These are phyloP conservation scores for Coniochaeta hoffmannii DNA, from an alignment of 2,329 filamentous ascomycete species.

Conservation along the genomic window DNA sequence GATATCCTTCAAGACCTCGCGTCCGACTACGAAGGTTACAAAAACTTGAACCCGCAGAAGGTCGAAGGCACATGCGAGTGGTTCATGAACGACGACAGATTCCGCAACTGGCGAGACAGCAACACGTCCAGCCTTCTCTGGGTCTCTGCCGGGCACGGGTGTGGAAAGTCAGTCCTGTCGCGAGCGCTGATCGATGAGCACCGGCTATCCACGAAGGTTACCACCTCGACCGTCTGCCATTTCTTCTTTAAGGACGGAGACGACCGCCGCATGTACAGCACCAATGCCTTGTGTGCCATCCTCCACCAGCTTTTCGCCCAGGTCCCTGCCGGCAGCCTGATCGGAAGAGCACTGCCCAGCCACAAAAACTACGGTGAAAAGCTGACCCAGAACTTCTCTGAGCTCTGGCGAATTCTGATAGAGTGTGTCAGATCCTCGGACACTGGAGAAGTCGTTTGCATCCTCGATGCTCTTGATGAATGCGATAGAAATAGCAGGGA, in stretches of 20 bases:
- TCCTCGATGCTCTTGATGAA: constrained; percentile 26
- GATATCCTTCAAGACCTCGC: constrained; percentile 16
- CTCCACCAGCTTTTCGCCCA: constrained; percentile 20
- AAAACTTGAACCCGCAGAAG: constrained; percentile 18
- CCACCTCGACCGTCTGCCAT: constrained; percentile 19
- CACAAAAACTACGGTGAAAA: constrained; percentile 5
- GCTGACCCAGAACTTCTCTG: constrained; percentile 7
- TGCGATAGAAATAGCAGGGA: constrained; percentile 12
- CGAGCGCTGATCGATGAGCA: constrained; percentile 20
- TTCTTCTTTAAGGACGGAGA: constrained; percentile 27
- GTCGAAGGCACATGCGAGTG: constrained; percentile 25
- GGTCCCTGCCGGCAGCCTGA: constrained; percentile 5
- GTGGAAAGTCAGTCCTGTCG: constrained; percentile 25
- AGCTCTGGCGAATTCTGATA: constrained; percentile 12
- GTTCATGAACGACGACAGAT: constrained; percentile 20
- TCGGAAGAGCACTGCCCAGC: constrained; percentile 3
- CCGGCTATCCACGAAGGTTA: constrained; percentile 11
- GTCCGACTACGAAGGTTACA: constrained; percentile 18
- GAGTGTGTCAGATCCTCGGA: constrained; percentile 3
- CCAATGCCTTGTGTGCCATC: constrained; percentile 15
- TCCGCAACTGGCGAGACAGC: constrained; percentile 18
- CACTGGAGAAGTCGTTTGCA: constrained; percentile 17
- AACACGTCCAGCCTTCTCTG: constrained; percentile 17
- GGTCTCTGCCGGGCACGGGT: constrained; percentile 24
- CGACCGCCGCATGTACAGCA: constrained; percentile 11